Base-by-base conservation (phyloP, 2,329 filamentous ascomycete species). In the Fusarium sp. region DNA sequence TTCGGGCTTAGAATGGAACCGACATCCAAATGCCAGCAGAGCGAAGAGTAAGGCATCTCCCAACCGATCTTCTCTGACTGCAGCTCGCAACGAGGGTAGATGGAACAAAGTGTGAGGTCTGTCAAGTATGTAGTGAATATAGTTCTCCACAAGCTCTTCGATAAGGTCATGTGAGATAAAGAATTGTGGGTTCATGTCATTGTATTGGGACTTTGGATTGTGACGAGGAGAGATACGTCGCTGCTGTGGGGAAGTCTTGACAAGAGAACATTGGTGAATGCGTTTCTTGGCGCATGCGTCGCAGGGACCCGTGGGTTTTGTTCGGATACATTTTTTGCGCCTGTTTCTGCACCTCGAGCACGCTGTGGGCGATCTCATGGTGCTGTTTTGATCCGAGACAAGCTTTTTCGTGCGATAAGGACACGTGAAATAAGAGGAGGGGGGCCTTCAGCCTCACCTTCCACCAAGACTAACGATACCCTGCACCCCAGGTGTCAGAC, bases 61-160 rank as follows among this genome's bases (percentile, higher is more conserved):
- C 13, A 59, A 10, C 13, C 25, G 26, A 31, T 23, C 30, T 12
- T 59, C 57, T 11, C 3, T 59, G 4, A 59, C 57, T 1, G 51
- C 50, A 31, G 18, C 19, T 5, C 57, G 51, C 16, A 59, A 41
- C 0, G 57, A 45, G 3, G 57, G 51, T 3, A 59, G 25, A 31
- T 57, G 57, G 13, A 59, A 59, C 6, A 59, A 11, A 2, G 57
- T 45, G 10, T 59, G 57, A 26, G 57, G 57, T 19, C 51, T 30
- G 41, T 59, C 57, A 46, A 59, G 57, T 46, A 57, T 59, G 2
- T 59, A 59, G 41, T 59, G 53, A 41, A 59, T 58, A 10, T 58
- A 58, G 14, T 58, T 56, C 41, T 56, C 56, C 56, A 56, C 56
- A 30, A 58, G 50, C 3, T 58, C 56, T 25, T 58, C 56, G 34